Evolutionary conservation across 179 eudicot species (phyloP), one percentile per base, ranked within the genome.

Genomic region (Vitellaria paradoxa): DNA sequence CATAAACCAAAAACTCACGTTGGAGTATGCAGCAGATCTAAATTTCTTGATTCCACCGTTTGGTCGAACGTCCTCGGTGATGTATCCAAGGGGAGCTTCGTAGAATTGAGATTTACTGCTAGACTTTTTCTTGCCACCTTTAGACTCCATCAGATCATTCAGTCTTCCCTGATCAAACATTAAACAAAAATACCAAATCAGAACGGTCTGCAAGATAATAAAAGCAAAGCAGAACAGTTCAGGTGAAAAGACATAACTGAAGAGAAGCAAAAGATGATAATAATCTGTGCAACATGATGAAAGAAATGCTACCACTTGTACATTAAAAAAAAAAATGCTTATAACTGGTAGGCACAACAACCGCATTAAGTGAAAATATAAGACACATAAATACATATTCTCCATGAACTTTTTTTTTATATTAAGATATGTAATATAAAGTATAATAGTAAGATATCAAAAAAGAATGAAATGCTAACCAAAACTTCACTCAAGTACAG

Each of bases 81-180:
- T 65, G 81, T 83, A 85, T 42, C 84, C 86, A 20, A 85, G 81
- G 75, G 84, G 86, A 68, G 84, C 84, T 78, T 84, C 82, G 68
- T 81, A 85, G 6, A 78, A 76, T 47, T 52, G 60, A n/a, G 65
- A 73, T 74, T 78, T 68, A 80, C 81, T 82, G 78, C 87, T 84
- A 50, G 55, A 50, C 55, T 50, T 50, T 7, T 50, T 50, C 55
- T 50, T 50, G 74, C 83, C 88, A 81, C 88, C 84, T 66, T 80
- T 81, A 0, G 92, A 77, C 74, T 91, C 95, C 95, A 91, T 90
- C 75, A 91, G 87, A 87, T 63, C 95, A 91, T 90, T 82, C 87
- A 86, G 46, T 64, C 76, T 50, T 50, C 55, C 55, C 55, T 50
- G 12, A 50, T 50, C 12, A 12, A 50, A 50, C 55, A 50, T 50